A percentile compares a stretch with the other conserved stretches of the same genome.
phyloP scores from a whole-genome alignment of 768 basidiomycete genomes.

The Lepiota brunneoincarnata region DNA sequence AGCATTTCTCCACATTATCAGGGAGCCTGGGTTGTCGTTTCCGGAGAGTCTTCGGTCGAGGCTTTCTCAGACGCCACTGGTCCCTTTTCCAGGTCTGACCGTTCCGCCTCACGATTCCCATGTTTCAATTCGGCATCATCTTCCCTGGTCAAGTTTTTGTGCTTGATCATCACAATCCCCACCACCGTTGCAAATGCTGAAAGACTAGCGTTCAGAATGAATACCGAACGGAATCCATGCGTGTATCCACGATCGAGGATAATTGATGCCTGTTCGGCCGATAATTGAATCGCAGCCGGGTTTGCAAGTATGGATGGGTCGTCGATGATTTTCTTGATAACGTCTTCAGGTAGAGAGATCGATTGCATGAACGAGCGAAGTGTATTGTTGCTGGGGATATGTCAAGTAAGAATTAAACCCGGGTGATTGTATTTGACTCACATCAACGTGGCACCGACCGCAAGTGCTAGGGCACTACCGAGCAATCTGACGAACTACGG shows the following conservation, averaged over 20 bases:
- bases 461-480: constrained; percentile 67
- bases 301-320: constrained; percentile 38
- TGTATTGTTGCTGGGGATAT: constrained; percentile 47
- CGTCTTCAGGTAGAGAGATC: constrained; percentile 32
- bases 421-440: too few species aligned
- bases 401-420: too few species aligned
- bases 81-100: background rate
- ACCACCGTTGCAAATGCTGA: constrained; percentile 53
- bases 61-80: too few species aligned
- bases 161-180: constrained; percentile 58
- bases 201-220: constrained; percentile 57
- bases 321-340: constrained; percentile 44
- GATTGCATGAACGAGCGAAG: constrained; percentile 39
- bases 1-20: constrained; percentile 25
- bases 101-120: constrained; percentile 22
- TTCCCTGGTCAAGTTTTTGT: constrained; percentile 53
- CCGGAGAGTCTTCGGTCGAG: too few species aligned
- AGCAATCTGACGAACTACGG: constrained; percentile 62
- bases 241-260: constrained; percentile 52
- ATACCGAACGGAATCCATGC: constrained; percentile 55
- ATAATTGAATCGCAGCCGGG: constrained; percentile 33
- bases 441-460: constrained; percentile 57
- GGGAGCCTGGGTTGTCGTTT: too few species aligned
- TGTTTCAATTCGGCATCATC: constrained; percentile 53
- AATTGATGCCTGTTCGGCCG: constrained; percentile 30